Evolutionary conservation across 2,329 filamentous ascomycete species (phyloP).

Genomic region (Colletotrichum eremochloae): DNA sequence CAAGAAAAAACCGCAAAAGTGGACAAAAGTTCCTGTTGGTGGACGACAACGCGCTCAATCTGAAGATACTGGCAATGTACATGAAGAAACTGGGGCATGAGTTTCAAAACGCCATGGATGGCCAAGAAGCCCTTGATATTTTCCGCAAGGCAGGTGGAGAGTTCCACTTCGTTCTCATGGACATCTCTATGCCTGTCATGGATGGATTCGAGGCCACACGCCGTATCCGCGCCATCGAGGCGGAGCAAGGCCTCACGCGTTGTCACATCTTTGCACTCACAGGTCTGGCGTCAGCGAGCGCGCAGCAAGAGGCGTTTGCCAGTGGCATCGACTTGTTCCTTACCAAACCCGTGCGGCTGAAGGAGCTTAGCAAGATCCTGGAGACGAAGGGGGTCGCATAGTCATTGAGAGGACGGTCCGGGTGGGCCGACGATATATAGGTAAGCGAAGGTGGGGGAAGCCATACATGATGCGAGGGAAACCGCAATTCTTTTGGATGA

Average conservation of each 20-base stretch:
- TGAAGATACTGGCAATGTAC: slow-evolving; percentile 51
- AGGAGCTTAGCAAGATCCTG: slow-evolving; percentile 50
- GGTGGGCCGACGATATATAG: too few species aligned
- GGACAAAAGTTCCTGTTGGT: slow-evolving; percentile 51
- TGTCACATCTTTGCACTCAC: slow-evolving; percentile 66
- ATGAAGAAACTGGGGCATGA: slow-evolving; percentile 51
- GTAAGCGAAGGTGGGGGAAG: too few species aligned
- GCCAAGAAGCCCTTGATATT: slow-evolving; percentile 51
- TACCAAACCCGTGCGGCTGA: slow-evolving; percentile 65
- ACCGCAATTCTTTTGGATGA: neutral
- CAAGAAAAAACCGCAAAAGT: neutral
- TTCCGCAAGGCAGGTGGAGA: slow-evolving; percentile 45
- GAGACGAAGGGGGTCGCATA: slow-evolving; percentile 11
- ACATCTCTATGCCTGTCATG: slow-evolving; percentile 71
- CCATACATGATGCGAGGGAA: neutral
- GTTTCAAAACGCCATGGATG: slow-evolving; percentile 51
- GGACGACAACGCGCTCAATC: slow-evolving; percentile 58
- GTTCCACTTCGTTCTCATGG: slow-evolving; percentile 55
- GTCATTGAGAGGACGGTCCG: neutral
- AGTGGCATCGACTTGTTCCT: slow-evolving; percentile 68
- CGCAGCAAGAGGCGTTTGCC: slow-evolving; percentile 65
- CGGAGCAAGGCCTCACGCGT: slow-evolving; percentile 55
- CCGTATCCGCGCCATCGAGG: slow-evolving; percentile 64
- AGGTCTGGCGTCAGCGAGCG: slow-evolving; percentile 62
- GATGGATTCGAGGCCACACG: slow-evolving; percentile 65